Evolutionary conservation across 805 yeast genomes (phyloP).

Genomic region (Ogataea methanolica): DNA sequence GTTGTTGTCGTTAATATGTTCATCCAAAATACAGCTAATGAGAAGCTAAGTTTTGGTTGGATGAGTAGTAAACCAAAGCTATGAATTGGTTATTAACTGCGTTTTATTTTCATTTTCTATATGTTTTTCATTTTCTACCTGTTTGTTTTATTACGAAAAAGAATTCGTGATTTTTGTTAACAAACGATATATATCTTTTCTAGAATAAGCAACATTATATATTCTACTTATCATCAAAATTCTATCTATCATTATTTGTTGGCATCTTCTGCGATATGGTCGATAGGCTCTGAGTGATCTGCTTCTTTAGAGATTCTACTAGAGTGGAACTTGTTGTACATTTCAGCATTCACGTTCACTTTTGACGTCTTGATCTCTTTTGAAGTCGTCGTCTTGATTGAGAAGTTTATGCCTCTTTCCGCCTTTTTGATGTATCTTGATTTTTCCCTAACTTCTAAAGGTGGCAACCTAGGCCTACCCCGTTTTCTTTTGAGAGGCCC

Average conservation of each 20-base stretch:
- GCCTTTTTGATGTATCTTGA: constrained; percentile 21
- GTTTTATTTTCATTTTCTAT: neutral
- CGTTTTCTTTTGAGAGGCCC: constrained; percentile 18
- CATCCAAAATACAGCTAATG: constrained; percentile 50
- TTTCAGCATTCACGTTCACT: too few species aligned
- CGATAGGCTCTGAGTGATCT: too few species aligned
- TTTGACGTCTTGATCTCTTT: too few species aligned
- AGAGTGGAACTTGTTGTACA: too few species aligned
- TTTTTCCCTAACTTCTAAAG: constrained; percentile 22
- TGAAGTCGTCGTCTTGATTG: neutral
- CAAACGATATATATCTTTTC: too few species aligned
- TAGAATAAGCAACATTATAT: neutral
- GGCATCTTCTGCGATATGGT: neutral
- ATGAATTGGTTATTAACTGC: neutral
- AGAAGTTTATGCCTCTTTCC: constrained; percentile 8
- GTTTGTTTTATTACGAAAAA: neutral
- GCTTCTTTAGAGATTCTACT: too few species aligned
- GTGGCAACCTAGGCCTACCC: constrained; percentile 28
- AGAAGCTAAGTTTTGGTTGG: constrained; percentile 63
- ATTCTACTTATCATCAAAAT: neutral
- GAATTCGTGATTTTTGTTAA: neutral
- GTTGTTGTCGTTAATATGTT: constrained; percentile 54
- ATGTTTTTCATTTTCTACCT: neutral
- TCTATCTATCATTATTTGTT: neutral
- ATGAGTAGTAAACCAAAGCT: constrained; percentile 41